Evolutionary conservation across 2,329 filamentous ascomycete genomes (phyloP), one percentile per base, ranked within the genome.

Genomic region (Plectosphaerella sp.): DNA sequence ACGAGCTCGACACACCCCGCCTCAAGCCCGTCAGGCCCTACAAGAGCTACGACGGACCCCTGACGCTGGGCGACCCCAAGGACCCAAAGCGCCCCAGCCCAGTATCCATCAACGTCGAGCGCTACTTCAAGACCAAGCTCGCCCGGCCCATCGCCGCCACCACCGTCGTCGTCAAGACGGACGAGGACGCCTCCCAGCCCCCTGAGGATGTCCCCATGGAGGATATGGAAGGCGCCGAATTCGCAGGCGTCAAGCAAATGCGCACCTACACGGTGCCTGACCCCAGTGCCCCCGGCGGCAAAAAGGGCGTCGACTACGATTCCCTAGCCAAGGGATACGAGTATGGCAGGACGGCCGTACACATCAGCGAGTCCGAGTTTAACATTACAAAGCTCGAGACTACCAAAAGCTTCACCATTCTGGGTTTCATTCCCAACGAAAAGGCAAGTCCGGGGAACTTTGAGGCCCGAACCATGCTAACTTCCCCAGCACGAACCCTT

Each of bases 261-360:
- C 83, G 89, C 42, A 83, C 83, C 1, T 99, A 97, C 69, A 87
- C 87, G 61, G 81, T 97, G 54, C 82, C 86, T 37, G 89, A 97
- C 55, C 80, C 87, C 5, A 75, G 80, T 39, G 85, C 84, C 1
- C 84, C 87, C 0, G 91, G 89, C 15, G 88, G 89, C 12, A 96
- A 93, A 70, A 80, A 79, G 50, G 90, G 96, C 50, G 85, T 99
- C 24, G 83, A 88, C 25, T 84, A 84, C 53, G 91, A 96, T 14
- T 83, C 90, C 15, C 77, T 99, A 37, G 90, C 90, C n/a, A 96
- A 91, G 66, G 94, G 94, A 0, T 99, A 93, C 63, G 86, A 91
- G 63, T 99, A 99, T 65, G 94, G 94, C 45, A 82, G 91, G 52
- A 97, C 93, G 1, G 91, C 89, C 3, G 93, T 99, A 1, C 86